phyloP scores from a whole-genome alignment of 2,329 filamentous ascomycete species.

The Didymella pomorum region DNA sequence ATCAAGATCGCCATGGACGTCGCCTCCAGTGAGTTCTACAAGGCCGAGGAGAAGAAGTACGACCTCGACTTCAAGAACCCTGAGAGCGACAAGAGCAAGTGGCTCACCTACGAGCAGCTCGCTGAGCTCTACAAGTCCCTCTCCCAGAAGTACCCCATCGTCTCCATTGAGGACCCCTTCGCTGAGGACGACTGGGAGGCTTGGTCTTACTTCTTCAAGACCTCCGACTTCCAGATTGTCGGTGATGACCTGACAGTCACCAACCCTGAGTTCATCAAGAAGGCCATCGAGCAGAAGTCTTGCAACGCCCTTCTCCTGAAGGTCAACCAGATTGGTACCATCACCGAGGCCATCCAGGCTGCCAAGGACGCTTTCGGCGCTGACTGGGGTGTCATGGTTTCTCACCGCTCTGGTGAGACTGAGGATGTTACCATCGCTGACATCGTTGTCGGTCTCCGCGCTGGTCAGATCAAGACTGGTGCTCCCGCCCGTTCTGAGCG shows the following conservation, averaged over 20 bases:
- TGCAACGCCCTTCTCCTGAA: slow-evolving; percentile 98
- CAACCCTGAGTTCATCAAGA: slow-evolving; percentile 99
- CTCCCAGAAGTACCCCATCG: slow-evolving; percentile 94
- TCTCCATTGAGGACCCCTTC: slow-evolving; percentile 98
- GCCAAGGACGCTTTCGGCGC: slow-evolving; percentile 96
- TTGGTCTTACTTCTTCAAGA: slow-evolving; percentile 99
- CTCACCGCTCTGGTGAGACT: slow-evolving; percentile 98
- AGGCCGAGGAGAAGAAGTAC: slow-evolving; percentile 95
- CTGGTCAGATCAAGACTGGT: slow-evolving; percentile 80
- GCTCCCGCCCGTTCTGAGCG: slow-evolving; percentile 90
- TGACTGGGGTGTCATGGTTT: slow-evolving; percentile 99
- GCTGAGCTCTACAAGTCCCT: slow-evolving; percentile 89
- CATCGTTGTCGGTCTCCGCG: slow-evolving; percentile 93
- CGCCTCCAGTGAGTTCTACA: slow-evolving; percentile 99
- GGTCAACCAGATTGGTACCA: slow-evolving; percentile 99
- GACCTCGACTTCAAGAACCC: slow-evolving; percentile 99
- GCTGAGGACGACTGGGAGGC: slow-evolving; percentile 99
- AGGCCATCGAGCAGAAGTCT: slow-evolving; percentile 98
- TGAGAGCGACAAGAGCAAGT: slow-evolving; percentile 93
- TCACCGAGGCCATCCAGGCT: slow-evolving; percentile 98
- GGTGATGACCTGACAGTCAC: slow-evolving; percentile 99
- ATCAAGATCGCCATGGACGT: slow-evolving; percentile 99
- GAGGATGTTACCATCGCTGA: slow-evolving; percentile 99
- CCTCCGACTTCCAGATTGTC: slow-evolving; percentile 96
- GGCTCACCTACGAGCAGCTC: slow-evolving; percentile 98